These are phyloP conservation scores for Rhynchospora pubera DNA, from an alignment of 176 grass and related monocot species.

Conservation along the genomic window DNA sequence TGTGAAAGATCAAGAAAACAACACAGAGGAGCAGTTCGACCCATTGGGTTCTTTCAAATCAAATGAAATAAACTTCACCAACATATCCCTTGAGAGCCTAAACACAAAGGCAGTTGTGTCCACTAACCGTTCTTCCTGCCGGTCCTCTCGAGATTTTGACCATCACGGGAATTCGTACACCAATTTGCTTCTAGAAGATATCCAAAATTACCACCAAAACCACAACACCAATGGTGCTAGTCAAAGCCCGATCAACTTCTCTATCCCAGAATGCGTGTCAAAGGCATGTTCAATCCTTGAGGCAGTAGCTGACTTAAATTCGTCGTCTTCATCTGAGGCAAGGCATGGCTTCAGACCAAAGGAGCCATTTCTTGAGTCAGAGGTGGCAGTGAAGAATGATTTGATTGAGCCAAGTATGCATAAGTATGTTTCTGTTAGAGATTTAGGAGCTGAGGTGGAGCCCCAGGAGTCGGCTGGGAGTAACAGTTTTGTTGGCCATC, in stretches of 20 bases:
- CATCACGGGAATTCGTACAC: conserved; percentile 56
- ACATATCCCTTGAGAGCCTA: conserved; percentile 36
- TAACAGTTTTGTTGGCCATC: conserved; percentile 68
- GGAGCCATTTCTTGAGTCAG: conserved; percentile 39
- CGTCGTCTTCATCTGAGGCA: conserved; percentile 49
- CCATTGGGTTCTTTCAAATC: conserved; percentile 15
- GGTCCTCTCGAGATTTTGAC: conserved; percentile 73
- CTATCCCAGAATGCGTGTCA: conserved; percentile 80
- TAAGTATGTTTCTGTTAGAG: conserved; percentile 83
- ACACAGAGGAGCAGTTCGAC: conserved; percentile 1
- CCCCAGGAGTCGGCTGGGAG: conserved; percentile 81
- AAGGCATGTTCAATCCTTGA: conserved; percentile 97
- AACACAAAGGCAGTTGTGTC: conserved; percentile 26
- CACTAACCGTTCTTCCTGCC: conserved; percentile 45
- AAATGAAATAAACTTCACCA: conserved; percentile 32
- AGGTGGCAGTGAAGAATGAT: conserved; percentile 57
- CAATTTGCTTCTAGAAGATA: conserved; percentile 78
- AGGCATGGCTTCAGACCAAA: conserved; percentile 9
- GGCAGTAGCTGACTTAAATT: conserved; percentile 85
- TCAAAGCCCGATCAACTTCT: conserved; percentile 31
- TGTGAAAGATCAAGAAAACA: conserved; percentile 10
- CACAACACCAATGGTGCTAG: conserved; percentile 17
- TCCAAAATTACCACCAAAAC: conserved; percentile 83
- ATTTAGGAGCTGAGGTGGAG: conserved; percentile 42
- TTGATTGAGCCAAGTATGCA: conserved; percentile 73